phyloP scores from a whole-genome alignment of 495 filamentous ascomycete genomes.

The Astrothelium macrocarpum region DNA sequence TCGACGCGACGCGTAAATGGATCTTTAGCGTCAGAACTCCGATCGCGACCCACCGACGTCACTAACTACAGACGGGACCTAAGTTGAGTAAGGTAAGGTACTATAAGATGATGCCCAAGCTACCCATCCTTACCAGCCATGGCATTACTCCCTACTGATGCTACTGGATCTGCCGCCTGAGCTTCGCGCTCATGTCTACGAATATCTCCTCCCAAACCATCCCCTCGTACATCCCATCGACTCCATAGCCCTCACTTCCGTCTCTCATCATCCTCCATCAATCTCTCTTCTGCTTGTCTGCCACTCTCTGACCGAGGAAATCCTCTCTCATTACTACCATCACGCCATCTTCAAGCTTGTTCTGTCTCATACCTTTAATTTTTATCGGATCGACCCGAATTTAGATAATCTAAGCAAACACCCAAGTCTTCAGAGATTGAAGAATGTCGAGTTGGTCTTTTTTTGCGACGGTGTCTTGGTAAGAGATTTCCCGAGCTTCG shows the following conservation, averaged over 20 bases:
- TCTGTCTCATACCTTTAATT: conserved; percentile 23
- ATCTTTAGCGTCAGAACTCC: neutral
- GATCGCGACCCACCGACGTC: conserved; percentile 2
- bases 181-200: conserved; percentile 20
- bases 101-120: neutral
- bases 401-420: conserved; percentile 8
- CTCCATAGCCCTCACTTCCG: conserved; percentile 19
- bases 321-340: conserved; percentile 18
- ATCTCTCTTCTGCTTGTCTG: conserved; percentile 12
- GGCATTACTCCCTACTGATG: too few species aligned
- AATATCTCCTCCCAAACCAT: conserved; percentile 10
- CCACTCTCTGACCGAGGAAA: conserved; percentile 13
- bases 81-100: neutral
- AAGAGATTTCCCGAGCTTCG: conserved; percentile 18
- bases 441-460: conserved; percentile 22
- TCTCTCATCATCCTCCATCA: conserved; percentile 17
- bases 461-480: conserved; percentile 21
- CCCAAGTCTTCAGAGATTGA: conserved; percentile 8
- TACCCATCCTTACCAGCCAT: too few species aligned
- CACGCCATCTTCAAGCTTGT: conserved; percentile 20
- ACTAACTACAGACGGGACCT: neutral
- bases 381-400: conserved; percentile 21
- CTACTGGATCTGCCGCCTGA: conserved; percentile 18
- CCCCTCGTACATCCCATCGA: conserved; percentile 16
- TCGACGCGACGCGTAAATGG: conserved; percentile 1